Percentiles rank a stretch among this genome's conserved stretches.
These are phyloP conservation scores for Gloeostereum incarnatum DNA, from an alignment of 768 basidiomycete species.

Conservation along the genomic window DNA sequence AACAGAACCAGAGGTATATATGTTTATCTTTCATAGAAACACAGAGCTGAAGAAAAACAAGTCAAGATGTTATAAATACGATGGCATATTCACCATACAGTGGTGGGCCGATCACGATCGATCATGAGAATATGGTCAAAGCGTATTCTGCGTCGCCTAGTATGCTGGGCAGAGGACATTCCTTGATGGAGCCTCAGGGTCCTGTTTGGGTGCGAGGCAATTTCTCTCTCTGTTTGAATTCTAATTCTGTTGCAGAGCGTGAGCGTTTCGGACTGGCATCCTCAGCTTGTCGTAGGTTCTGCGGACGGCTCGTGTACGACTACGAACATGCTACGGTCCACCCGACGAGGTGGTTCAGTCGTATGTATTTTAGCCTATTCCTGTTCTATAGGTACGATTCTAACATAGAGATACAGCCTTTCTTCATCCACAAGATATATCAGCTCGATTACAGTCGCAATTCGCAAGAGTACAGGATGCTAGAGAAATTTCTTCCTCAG, in stretches of 20 bases:
- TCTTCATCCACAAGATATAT: slow-evolving; percentile 72
- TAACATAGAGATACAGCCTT: slow-evolving; percentile 38
- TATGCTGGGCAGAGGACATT: slow-evolving; percentile 67
- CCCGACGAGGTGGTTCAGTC: slow-evolving; percentile 61
- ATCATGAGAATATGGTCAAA: slow-evolving; percentile 78
- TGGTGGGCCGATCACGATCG: slow-evolving; percentile 68
- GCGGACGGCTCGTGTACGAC: slow-evolving; percentile 79
- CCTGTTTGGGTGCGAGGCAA: slow-evolving; percentile 68
- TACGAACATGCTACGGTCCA: slow-evolving; percentile 60
- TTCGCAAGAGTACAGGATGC: slow-evolving; percentile 71
- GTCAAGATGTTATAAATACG: slow-evolving; percentile 59
- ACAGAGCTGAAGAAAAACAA: too few relatives aligned
- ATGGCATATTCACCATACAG: slow-evolving; percentile 59
- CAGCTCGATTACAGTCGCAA: slow-evolving; percentile 82
- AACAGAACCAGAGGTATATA: slow-evolving; percentile 67
- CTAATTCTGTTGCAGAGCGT: slow-evolving; percentile 42
- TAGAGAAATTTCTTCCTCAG: slow-evolving; percentile 79
- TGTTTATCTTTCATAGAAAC: too few relatives aligned
- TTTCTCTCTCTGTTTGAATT: not conserved
- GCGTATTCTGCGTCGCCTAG: slow-evolving; percentile 62
- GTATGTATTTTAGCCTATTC: slow-evolving; percentile 29
- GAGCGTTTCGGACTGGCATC: slow-evolving; percentile 75
- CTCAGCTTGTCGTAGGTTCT: slow-evolving; percentile 73
- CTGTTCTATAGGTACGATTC: slow-evolving; percentile 1
- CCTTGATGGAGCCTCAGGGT: slow-evolving; percentile 64